Evolutionary conservation across 495 filamentous ascomycete species (phyloP).

Genomic region (Pseudoneurospora amorphoporcata): DNA sequence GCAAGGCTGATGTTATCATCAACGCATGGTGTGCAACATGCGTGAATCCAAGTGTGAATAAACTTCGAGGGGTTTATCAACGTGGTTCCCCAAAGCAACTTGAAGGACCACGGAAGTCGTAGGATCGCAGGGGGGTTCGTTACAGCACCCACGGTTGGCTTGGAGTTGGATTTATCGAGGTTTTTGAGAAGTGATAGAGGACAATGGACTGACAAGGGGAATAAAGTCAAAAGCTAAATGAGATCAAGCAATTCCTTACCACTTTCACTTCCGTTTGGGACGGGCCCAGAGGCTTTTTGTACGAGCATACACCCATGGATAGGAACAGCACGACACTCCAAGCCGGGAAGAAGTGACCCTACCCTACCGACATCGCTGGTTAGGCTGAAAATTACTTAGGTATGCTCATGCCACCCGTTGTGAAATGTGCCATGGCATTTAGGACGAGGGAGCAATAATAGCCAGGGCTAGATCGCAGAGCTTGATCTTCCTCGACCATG

Average conservation of each 20-base stretch:
- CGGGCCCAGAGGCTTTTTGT: neutral
- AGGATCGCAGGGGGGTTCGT: neutral
- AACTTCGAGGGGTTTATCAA: neutral
- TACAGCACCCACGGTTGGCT: neutral
- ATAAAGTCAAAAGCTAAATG: neutral
- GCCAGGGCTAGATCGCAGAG: neutral
- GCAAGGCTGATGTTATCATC: slow-evolving; percentile 10
- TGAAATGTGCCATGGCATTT: neutral
- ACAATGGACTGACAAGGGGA: neutral
- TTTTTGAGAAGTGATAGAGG: neutral
- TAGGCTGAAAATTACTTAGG: neutral
- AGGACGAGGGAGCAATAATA: neutral
- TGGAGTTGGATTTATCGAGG: neutral
- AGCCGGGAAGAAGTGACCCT: neutral
- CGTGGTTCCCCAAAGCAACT: neutral
- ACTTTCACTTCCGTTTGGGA: neutral
- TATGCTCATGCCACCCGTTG: neutral
- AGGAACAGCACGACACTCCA: neutral
- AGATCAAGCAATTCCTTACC: neutral
- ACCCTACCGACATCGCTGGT: neutral
- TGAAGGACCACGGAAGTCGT: neutral
- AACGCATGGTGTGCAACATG: neutral
- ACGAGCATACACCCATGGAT: neutral
- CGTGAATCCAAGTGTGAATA: neutral
- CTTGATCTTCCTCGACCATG: neutral